Percentiles rank a stretch among this genome's conserved stretches.
Conservation (phyloP, 1,139 yeast species). For the Candida glucosophila region DNA sequence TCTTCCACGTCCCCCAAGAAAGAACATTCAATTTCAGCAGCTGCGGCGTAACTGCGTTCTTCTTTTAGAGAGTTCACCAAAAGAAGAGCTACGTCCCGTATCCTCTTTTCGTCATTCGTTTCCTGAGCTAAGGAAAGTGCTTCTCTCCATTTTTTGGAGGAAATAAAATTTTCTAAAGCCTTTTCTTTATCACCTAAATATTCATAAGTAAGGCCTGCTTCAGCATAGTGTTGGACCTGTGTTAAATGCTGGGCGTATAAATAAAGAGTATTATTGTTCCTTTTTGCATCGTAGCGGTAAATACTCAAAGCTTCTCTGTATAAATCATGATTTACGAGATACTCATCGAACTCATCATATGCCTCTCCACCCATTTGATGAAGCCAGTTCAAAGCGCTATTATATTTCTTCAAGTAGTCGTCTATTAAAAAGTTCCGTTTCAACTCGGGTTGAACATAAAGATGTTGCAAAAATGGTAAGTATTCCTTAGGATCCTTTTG, state of each 20-base stretch:
- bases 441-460: conserved; percentile 58
- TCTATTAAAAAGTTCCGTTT: conserved; percentile 76
- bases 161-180: conserved; percentile 64
- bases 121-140: conserved; percentile 56
- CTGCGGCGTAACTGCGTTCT: conserved; percentile 68
- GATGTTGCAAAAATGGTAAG: conserved; percentile 77
- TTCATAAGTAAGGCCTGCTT: conserved; percentile 77
- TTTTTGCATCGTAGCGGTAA: conserved; percentile 48
- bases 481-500: conserved; percentile 98
- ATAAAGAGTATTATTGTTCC: conserved; percentile 47
- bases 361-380: conserved; percentile 41
- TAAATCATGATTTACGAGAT: conserved; percentile 65
- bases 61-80: conserved; percentile 55
- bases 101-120: conserved; percentile 26
- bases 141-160: conserved; percentile 77
- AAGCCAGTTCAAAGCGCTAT: conserved; percentile 63
- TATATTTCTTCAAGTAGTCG: conserved; percentile 58
- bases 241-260: conserved; percentile 58
- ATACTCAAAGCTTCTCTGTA: conserved; percentile 61
- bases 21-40: conserved; percentile 69
- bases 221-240: conserved; percentile 46
- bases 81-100: conserved; percentile 41
- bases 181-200: conserved; percentile 44
- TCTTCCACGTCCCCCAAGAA: conserved; percentile 54
- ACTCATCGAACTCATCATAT: conserved; percentile 56